Conservation (phyloP, 2,329 filamentous ascomycete genomes). For the Cercospora zeae-maydis region DNA sequence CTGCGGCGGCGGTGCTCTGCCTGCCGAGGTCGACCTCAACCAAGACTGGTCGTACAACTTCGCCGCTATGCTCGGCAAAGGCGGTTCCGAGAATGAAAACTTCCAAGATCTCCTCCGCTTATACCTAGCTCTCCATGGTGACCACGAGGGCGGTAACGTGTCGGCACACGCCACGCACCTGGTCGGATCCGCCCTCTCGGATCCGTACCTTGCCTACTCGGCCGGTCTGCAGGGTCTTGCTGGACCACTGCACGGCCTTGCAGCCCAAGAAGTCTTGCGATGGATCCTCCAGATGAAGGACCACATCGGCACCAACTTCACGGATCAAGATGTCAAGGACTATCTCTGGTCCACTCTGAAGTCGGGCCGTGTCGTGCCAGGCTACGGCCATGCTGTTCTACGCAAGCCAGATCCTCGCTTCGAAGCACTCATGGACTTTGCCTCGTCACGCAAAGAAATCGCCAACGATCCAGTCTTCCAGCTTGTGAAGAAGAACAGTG, state of each 20-base stretch:
- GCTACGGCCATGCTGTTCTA: slow-evolving; percentile 92
- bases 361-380: slow-evolving; percentile 88
- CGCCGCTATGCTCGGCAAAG: slow-evolving; percentile 89
- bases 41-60: slow-evolving; percentile 99
- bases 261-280: slow-evolving; percentile 92
- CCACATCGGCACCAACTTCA: slow-evolving; percentile 72
- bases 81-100: slow-evolving; percentile 79
- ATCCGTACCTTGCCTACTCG: slow-evolving; percentile 93
- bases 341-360: slow-evolving; percentile 94
- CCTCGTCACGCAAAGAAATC: slow-evolving; percentile 78
- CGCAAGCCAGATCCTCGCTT: slow-evolving; percentile 97
- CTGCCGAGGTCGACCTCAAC: slow-evolving; percentile 70
- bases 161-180: slow-evolving; percentile 93
- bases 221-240: slow-evolving; percentile 93
- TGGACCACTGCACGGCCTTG: slow-evolving; percentile 87
- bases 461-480: slow-evolving; percentile 85
- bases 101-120: slow-evolving; percentile 93
- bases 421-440: slow-evolving; percentile 95
- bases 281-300: slow-evolving; percentile 98
- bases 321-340: slow-evolving; percentile 74
- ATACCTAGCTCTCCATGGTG: slow-evolving; percentile 93
- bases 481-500: slow-evolving; percentile 88
- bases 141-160: slow-evolving; percentile 97
- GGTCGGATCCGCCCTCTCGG: slow-evolving; percentile 88
- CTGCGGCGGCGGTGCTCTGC: slow-evolving; percentile 67